phyloP scores from a whole-genome alignment of 2,329 filamentous ascomycete genomes.

The Microdochium paspali region DNA sequence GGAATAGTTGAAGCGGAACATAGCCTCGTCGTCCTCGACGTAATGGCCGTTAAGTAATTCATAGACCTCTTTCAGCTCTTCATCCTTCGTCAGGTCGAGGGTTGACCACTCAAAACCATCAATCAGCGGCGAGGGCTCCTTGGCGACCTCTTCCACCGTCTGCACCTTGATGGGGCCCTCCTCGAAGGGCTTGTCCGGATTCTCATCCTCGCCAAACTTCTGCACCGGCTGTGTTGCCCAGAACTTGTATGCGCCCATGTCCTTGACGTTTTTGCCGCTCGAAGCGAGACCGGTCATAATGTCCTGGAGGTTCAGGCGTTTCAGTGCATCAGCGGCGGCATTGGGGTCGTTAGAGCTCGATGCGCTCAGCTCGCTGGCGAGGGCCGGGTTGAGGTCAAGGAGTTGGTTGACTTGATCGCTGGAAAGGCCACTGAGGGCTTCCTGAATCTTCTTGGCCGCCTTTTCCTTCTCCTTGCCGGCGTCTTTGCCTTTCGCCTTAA shows the following conservation, averaged over 20 bases:
- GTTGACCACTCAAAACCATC: conserved; percentile 91
- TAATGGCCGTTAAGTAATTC: conserved; percentile 89
- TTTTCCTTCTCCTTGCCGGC: conserved; percentile 34
- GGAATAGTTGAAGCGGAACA: conserved; percentile 97
- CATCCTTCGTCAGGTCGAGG: conserved; percentile 72
- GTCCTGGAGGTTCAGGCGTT: conserved; percentile 58
- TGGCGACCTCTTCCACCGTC: conserved; percentile 68
- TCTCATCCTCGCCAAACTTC: conserved; percentile 56
- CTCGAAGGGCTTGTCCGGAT: conserved; percentile 41
- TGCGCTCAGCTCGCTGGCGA: conserved; percentile 49
- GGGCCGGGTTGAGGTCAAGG: conserved; percentile 61
- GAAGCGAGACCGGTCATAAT: conserved; percentile 68
- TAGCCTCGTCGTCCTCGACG: conserved; percentile 92
- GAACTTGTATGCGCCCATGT: conserved; percentile 97
- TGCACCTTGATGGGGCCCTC: conserved; percentile 82
- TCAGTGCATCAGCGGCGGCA: conserved; percentile 40
- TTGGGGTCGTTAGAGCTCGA: conserved; percentile 22
- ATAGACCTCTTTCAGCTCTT: conserved; percentile 80
- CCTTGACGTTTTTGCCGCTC: conserved; percentile 81
- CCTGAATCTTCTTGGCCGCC: conserved; percentile 42
- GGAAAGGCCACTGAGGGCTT: conserved; percentile 43
- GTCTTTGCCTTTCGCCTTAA: conserved; percentile 35
- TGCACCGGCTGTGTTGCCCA: conserved; percentile 97
- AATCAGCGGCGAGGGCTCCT: conserved; percentile 64
- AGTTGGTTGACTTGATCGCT: conserved; percentile 54